Conservation (phyloP, 2,329 filamentous ascomycete genomes). For the Tricladium varicosporioides region DNA sequence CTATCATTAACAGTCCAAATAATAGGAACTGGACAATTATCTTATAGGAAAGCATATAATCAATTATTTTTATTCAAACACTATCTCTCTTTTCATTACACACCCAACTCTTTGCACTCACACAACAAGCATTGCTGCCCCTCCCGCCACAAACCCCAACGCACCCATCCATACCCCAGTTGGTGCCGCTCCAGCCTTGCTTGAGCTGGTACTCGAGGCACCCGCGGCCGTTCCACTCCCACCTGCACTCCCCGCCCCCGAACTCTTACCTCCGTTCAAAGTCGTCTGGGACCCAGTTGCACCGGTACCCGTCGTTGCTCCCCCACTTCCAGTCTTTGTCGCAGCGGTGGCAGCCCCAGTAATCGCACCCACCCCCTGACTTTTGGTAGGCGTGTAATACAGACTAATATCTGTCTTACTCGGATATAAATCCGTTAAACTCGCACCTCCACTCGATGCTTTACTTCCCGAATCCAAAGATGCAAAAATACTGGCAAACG, state of each 20-base stretch:
- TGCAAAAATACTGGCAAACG: too few species aligned
- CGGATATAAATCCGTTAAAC: constrained; percentile 35
- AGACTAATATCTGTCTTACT: constrained; percentile 41
- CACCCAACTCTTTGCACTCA: too few species aligned
- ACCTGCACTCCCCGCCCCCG: constrained; percentile 6
- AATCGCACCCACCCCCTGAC: constrained; percentile 41
- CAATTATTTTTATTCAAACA: too few species aligned
- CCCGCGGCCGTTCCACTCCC: too few species aligned
- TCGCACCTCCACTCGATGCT: too few species aligned
- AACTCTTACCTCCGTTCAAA: background rate
- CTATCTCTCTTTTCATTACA: too few species aligned
- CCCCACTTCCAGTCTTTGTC: constrained; percentile 28
- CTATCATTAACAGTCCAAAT: too few species aligned
- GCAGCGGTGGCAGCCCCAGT: constrained; percentile 41
- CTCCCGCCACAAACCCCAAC: constrained; percentile 29
- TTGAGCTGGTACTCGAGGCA: constrained; percentile 20
- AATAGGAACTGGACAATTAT: too few species aligned
- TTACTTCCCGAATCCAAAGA: too few species aligned
- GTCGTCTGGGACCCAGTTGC: constrained; percentile 1
- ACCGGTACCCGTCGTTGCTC: background rate
- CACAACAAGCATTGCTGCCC: constrained; percentile 31
- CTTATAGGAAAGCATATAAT: too few species aligned
- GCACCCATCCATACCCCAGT: constrained; percentile 27
- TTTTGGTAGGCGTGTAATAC: constrained; percentile 41
- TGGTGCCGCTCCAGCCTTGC: constrained; percentile 29